Conservation (phyloP, 495 filamentous ascomycete genomes). For the Bombardia bombarda region DNA sequence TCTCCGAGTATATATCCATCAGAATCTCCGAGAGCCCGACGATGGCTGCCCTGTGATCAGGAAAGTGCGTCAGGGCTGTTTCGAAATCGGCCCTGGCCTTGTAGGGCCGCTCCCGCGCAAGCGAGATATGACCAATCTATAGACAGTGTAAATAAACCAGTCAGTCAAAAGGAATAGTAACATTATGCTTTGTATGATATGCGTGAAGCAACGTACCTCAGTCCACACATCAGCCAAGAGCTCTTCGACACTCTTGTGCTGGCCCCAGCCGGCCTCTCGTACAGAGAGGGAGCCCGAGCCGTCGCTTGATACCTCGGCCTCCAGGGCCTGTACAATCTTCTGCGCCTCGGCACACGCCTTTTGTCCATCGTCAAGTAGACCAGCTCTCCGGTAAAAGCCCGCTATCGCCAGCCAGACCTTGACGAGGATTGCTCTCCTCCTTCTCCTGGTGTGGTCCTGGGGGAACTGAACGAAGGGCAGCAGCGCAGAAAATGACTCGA, state of each 20-base stretch:
- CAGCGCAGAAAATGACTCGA: conserved; percentile 19
- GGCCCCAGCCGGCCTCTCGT: conserved; percentile 61
- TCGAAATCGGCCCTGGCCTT: conserved; percentile 69
- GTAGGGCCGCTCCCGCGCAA: conserved; percentile 53
- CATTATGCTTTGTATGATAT: too few relatives aligned
- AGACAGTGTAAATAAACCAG: too few relatives aligned
- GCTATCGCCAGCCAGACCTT: conserved; percentile 85
- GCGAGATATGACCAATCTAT: conserved; percentile 60
- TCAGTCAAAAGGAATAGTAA: too few relatives aligned
- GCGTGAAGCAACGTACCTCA: conserved; percentile 44
- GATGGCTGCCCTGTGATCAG: conserved; percentile 71
- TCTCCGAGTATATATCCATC: conserved; percentile 74
- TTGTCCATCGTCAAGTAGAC: conserved; percentile 65
- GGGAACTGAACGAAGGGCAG: conserved; percentile 44
- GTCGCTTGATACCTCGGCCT: conserved; percentile 46
- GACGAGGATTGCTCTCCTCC: conserved; percentile 55
- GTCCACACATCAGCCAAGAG: conserved; percentile 73
- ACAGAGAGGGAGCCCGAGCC: conserved; percentile 37
- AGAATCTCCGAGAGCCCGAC: conserved; percentile 78
- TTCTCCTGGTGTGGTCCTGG: conserved; percentile 43
- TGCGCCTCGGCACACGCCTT: conserved; percentile 76
- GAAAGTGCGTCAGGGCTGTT: conserved; percentile 62
- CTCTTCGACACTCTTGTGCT: conserved; percentile 66
- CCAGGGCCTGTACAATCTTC: conserved; percentile 52
- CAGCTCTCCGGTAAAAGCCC: conserved; percentile 76